These are phyloP conservation scores for Tulasnella sp. DNA, from an alignment of 768 basidiomycete species.

Conservation along the genomic window DNA sequence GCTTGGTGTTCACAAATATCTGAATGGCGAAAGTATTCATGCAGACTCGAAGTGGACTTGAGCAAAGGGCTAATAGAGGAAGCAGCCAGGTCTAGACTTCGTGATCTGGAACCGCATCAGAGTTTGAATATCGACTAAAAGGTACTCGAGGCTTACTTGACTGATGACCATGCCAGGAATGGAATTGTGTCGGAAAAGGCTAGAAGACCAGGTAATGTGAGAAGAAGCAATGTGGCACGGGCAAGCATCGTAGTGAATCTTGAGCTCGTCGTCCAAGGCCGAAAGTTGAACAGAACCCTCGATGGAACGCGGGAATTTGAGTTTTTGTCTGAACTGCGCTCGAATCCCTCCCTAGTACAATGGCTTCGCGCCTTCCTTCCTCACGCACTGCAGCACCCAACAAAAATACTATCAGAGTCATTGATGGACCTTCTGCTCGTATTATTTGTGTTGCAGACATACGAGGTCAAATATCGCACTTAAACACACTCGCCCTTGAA, in stretches of 20 bases:
- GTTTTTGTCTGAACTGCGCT: neutral
- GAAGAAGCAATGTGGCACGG: neutral
- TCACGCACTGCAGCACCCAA: neutral
- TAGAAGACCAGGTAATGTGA: neutral
- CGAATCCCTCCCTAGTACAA: neutral
- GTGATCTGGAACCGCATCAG: neutral
- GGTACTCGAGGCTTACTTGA: neutral
- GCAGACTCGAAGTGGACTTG: neutral
- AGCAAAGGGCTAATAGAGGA: neutral
- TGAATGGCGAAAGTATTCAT: neutral
- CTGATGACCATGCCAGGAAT: conserved; percentile 2
- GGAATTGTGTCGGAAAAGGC: conserved; percentile 4
- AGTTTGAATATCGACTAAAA: neutral
- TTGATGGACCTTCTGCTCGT: conserved; percentile 68
- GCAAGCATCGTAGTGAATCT: neutral
- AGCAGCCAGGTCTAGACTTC: neutral
- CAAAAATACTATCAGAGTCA: conserved; percentile 27
- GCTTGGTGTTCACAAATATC: conserved; percentile 11
- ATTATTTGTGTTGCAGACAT: conserved; percentile 94
- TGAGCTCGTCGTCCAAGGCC: neutral
- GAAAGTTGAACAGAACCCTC: neutral
- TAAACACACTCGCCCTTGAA: conserved; percentile 85
- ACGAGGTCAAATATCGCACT: conserved; percentile 69
- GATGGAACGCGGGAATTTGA: neutral
- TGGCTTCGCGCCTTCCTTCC: neutral